Evolutionary conservation across 352 stramenopile species (phyloP).

Genomic region (Thalassiosira hispida): DNA sequence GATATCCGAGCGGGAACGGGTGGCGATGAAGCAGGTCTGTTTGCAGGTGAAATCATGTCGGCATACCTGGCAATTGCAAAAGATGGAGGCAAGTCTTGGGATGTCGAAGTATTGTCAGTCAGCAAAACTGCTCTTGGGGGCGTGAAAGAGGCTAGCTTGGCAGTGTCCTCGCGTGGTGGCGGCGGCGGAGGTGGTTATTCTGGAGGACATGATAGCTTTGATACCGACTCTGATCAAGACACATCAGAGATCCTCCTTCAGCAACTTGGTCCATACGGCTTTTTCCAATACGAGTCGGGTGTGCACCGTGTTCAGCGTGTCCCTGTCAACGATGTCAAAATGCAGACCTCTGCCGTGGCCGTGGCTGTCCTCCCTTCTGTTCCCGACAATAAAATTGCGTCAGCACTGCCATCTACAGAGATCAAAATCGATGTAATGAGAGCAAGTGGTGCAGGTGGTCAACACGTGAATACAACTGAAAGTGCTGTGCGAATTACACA

Average conservation of each 20-base stretch:
- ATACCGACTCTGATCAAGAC: conserved; percentile 6
- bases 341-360: conserved; percentile 95
- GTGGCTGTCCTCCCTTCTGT: conserved; percentile 93
- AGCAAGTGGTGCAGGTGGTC: conserved; percentile 91
- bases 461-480: conserved; percentile 96
- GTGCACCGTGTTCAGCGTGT: conserved; percentile 97
- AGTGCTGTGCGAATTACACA: conserved; percentile 95
- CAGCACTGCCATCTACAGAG: conserved; percentile 83
- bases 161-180: conserved; percentile 53
- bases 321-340: conserved; percentile 92
- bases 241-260: conserved; percentile 19
- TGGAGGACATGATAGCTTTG: neutral
- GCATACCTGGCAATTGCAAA: conserved; percentile 75
- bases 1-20: conserved; percentile 82
- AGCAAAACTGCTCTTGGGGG: conserved; percentile 78
- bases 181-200: conserved; percentile 2
- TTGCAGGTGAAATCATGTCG: conserved; percentile 72
- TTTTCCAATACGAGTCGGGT: conserved; percentile 95
- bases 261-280: conserved; percentile 87
- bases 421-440: conserved; percentile 93
- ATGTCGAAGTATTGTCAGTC: conserved; percentile 88
- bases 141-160: conserved; percentile 68
- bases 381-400: conserved; percentile 82
- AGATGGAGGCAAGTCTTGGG: conserved; percentile 53
- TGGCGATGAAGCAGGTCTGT: conserved; percentile 80